Conservation (phyloP, 805 yeast species). For the Candida tammaniensis region DNA sequence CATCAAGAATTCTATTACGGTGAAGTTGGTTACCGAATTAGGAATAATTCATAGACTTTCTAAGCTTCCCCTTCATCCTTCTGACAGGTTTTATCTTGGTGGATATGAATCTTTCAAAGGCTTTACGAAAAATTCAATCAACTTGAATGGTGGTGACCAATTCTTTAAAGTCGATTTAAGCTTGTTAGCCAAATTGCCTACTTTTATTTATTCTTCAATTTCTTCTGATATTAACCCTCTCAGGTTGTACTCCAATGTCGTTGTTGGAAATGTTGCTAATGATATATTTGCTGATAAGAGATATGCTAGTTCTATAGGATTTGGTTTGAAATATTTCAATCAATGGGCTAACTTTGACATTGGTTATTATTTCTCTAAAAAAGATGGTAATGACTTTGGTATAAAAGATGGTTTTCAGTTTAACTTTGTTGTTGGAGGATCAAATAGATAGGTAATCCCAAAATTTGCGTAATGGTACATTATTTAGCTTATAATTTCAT, state of each 20-base stretch:
- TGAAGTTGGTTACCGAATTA: conserved; percentile 46
- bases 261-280: conserved; percentile 57
- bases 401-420: conserved; percentile 39
- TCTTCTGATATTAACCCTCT: conserved; percentile 26
- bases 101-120: conserved; percentile 75
- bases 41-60: conserved; percentile 52
- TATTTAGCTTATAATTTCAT: no score
- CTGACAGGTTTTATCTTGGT: conserved; percentile 82
- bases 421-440: conserved; percentile 38
- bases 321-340: conserved; percentile 37
- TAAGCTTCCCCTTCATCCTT: conserved; percentile 47
- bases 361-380: conserved; percentile 34
- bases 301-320: conserved; percentile 28
- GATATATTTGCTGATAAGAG: conserved; percentile 22
- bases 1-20: conserved; percentile 44
- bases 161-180: conserved; percentile 57
- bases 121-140: conserved; percentile 63
- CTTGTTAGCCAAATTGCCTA: conserved; percentile 59
- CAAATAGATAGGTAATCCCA: no score
- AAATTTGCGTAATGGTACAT: no score
- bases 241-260: conserved; percentile 57
- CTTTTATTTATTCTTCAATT: conserved; percentile 23
- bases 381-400: conserved; percentile 21
- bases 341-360: conserved; percentile 40
- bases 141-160: conserved; percentile 72